phyloP scores from a whole-genome alignment of 2,329 filamentous ascomycete species.

The Aschersonia sp. region DNA sequence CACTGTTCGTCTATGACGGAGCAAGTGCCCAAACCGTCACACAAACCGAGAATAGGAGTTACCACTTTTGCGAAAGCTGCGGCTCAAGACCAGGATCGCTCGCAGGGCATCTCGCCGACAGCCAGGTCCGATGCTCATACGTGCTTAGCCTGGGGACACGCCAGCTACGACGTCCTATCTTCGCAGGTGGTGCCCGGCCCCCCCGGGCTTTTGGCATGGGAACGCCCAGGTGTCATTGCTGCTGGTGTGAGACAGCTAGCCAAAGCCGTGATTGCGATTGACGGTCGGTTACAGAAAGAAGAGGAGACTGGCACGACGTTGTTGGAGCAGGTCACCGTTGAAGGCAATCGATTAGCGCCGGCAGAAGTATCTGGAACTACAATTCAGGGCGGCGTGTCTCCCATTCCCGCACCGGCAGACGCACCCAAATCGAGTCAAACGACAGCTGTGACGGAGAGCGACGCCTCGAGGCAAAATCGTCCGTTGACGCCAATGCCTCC shows the following conservation, averaged over 20 bases:
- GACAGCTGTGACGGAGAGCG: not conserved
- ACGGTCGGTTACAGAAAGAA: slow-evolving; percentile 20
- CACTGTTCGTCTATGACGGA: slow-evolving; percentile 21
- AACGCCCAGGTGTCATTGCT: slow-evolving; percentile 29
- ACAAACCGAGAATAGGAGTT: slow-evolving; percentile 26
- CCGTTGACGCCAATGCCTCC: slow-evolving; percentile 1
- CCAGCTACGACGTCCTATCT: slow-evolving; percentile 27
- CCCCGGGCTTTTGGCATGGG: slow-evolving; percentile 32
- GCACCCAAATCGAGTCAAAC: not conserved
- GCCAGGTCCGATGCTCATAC: slow-evolving; percentile 18
- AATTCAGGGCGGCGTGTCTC: slow-evolving; percentile 1
- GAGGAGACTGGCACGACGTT: slow-evolving; percentile 13
- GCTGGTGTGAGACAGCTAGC: slow-evolving; percentile 26
- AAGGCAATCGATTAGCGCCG: slow-evolving; percentile 6
- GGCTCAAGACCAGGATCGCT: slow-evolving; percentile 4
- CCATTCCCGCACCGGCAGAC: not conserved
- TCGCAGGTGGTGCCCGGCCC: slow-evolving; percentile 22
- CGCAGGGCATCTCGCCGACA: slow-evolving; percentile 7
- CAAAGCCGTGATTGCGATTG: slow-evolving; percentile 20
- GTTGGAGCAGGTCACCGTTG: slow-evolving; percentile 18
- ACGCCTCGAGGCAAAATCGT: not conserved
- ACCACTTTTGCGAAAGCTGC: slow-evolving; percentile 30
- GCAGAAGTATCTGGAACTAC: slow-evolving; percentile 7
- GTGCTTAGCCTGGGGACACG: slow-evolving; percentile 33
- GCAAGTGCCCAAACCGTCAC: slow-evolving; percentile 7